Base-by-base conservation (phyloP, 192 early-diverging fungal genomes). In the Mortierella alpina region DNA sequence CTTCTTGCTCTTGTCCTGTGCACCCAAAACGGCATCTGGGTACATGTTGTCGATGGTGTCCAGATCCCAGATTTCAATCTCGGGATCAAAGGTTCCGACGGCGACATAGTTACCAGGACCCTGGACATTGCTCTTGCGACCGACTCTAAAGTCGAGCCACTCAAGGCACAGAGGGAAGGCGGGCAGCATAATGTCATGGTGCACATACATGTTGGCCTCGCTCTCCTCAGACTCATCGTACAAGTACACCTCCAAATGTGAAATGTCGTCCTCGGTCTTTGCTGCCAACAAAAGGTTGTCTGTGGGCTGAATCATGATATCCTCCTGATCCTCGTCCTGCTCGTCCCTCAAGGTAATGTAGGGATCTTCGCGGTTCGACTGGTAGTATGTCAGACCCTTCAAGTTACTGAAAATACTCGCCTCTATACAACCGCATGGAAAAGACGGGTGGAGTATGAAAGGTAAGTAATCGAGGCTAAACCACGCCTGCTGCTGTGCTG, bases 11-110 rank as follows among this genome's bases (percentile, higher is more conserved):
- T 83, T 91, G 49, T 86, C 82, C 48, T 77, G 70, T 50, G 87
- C 88, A 12, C 98, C 98, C 0, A 99, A 87, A 40, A 99, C 93
- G 45, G 93, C 84, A 63, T 96, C 91, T 7, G 98, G 98, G 76
- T 94, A 98, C 87, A 95, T 91, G 45, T 89, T 87, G 79, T 99
- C 98, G 18, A 98, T 77, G 1, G 86, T 88, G 69, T 99, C 98
- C 50, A 99, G 83, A 84, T 99, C 93, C 98, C 98, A 99, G 73
- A 99, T 96, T 80, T 99, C 98, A 59, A 99, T 97, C 63, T 93
- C 92, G 2, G 98, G 97, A 66, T 98, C 96, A 87, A 99, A 98
- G 18, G 97, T 98, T 48, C 95, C 98, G 55, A 99, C 90, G 4
- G 98, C 98, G 45, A 96, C 92, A 84, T 93, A 99, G 84, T 94